Base-by-base conservation (phyloP, 805 yeast genomes). In the Torulaspora franciscae region DNA sequence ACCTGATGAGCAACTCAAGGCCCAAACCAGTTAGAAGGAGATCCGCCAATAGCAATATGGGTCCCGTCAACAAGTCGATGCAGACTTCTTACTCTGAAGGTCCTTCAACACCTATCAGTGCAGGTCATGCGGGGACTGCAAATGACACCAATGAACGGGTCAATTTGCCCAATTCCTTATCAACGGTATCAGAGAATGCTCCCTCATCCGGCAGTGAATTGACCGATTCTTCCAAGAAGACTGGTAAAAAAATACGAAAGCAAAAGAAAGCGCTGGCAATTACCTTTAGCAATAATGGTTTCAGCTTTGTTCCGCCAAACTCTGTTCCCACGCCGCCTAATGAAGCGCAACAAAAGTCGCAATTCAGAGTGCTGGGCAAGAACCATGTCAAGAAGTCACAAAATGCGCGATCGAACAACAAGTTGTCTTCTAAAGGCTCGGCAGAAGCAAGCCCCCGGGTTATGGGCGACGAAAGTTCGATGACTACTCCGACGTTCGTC, bases 141-240 rank as follows among this genome's bases (percentile, higher is more conserved):
- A 28, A 32, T 11, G 42, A 36, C 9, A 36, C 15, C n/a, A 35
- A 22, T 26, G 47, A 46, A 24, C 53, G 48, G 33, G 39, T 43
- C 7, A 38, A 40, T 7, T 23, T 47, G 11, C 50, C 57, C 9
- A 52, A 51, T 25, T 47, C 52, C 3, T 41, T 52, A 8, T 43
- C 56, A 1, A 48, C 58, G 13, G 55, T 55, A 8, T 29, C 50
- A 8, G 59, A 55, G 27, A 30, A 32, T 33, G 27, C 22, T 26
- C 15, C 23, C 3, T 14, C 34, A 8, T 25, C 40, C 19, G 15
- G 30, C 30, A 32, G 15, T 33, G 34, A 26, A 15, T 30, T 45
- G 7, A 29, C 43, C 11, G 44, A 46, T 34, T 7, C 48, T 33
- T 32, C 43, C 17, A 37, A 46, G 36, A 47, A 45, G 23, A 41